Evolutionary conservation across 2,329 filamentous ascomycete genomes (phyloP), one percentile per base, ranked within the genome.

Genomic region (Colletotrichum theobromicola): DNA sequence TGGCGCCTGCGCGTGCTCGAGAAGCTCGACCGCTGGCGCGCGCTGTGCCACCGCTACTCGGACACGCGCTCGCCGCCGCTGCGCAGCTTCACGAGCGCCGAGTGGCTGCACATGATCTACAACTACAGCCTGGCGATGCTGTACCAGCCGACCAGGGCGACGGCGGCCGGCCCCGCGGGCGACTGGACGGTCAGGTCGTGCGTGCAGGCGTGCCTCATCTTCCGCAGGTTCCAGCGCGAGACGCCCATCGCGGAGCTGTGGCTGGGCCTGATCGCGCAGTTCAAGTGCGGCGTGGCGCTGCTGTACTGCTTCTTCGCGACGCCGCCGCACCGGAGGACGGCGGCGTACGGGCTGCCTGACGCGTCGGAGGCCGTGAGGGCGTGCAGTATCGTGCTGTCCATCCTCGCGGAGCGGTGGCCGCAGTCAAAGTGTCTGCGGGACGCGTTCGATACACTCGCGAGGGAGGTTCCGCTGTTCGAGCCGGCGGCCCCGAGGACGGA

Each of bases 261-360:
- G 80, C 74, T 81, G 3, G 79, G 79, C 4, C 75, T 81, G 1
- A 68, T 82, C 1, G 76, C 78, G 6, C 81, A 82, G 72, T 84
- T 84, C 68, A 81, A 83, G 71, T 82, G 79, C 5, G 82, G 83
- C 10, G 79, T 83, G 2, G 81, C 82, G 1, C 78, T 85, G 3
- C 68, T 84, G 5, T 83, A 84, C 73, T 83, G 82, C 74, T 83
- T 82, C 75, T 84, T 79, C 75, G 81, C 81, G 18, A 83, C 82
- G 9, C 82, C 82, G 5, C 80, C 79, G 1, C 74, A 79, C 30
- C 76, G 77, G 7, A 72, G 82, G 63, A 80, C 80, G 1, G 77
- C 79, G 2, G 81, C 78, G 16, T 84, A 80, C 42, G 75, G 79
- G 53, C 77, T 78, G 0, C 75, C 78, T 0, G 80, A 82, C 15